Evolutionary conservation across 306 rosid genomes (phyloP).

Genomic region (Hippophae rhamnoides): DNA sequence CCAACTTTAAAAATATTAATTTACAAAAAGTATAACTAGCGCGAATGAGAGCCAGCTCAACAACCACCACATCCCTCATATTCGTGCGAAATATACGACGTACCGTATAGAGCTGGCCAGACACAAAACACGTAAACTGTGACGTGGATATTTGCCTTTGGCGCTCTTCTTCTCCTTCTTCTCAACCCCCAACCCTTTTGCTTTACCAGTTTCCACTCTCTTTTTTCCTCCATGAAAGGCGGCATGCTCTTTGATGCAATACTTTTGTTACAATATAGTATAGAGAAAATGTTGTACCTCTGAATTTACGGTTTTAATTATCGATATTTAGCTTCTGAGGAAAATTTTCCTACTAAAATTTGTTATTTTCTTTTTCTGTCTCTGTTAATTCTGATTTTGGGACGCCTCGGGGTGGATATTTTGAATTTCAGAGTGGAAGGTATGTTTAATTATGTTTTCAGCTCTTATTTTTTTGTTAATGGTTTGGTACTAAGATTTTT

Average conservation of each 20-base stretch:
- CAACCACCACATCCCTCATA: constrained; percentile 44
- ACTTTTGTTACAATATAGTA: constrained; percentile 18
- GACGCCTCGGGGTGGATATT: constrained; percentile 12
- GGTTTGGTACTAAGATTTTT: neutral
- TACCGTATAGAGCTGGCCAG: constrained; percentile 25
- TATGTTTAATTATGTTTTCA: constrained; percentile 27
- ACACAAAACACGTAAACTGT: constrained; percentile 64
- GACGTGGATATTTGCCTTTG: constrained; percentile 64
- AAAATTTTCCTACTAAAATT: neutral
- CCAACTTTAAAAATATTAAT: too few relatives aligned
- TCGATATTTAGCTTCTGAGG: constrained; percentile 21
- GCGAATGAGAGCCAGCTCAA: constrained; percentile 72
- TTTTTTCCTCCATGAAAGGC: constrained; percentile 17
- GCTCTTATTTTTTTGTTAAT: constrained; percentile 9
- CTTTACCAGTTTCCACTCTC: constrained; percentile 12
- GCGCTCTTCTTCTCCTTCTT: constrained; percentile 31
- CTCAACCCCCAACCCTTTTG: constrained; percentile 16
- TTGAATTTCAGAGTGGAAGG: constrained; percentile 23
- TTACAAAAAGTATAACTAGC: constrained; percentile 22
- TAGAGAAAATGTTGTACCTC: constrained; percentile 40
- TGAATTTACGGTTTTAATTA: constrained; percentile 2
- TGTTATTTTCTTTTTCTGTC: neutral
- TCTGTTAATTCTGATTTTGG: neutral
- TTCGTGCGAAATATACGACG: constrained; percentile 26
- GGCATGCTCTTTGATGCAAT: neutral